Evolutionary conservation across 2,329 filamentous ascomycete genomes (phyloP).

Genomic region (Rhynchosporium agropyri): DNA sequence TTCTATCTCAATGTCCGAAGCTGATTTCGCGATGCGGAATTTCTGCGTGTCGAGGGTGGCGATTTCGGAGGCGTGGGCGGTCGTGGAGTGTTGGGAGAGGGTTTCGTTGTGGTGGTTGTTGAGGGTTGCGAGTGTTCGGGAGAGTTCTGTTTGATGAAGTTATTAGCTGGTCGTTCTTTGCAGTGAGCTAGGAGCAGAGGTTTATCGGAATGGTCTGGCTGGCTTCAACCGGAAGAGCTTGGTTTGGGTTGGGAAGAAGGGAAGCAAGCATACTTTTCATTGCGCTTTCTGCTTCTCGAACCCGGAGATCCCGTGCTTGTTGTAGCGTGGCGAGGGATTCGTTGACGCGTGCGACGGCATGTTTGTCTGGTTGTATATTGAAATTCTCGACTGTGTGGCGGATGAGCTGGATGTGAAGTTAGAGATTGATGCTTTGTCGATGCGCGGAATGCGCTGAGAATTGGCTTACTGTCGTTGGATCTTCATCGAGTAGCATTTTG

Average conservation of each 20-base stretch:
- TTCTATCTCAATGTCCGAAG: slow-evolving; percentile 87
- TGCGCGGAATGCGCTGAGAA: neutral
- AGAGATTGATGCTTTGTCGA: slow-evolving; percentile 4
- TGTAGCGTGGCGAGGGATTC: slow-evolving; percentile 83
- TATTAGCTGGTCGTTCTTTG: too few species aligned
- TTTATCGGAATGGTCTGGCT: too few species aligned
- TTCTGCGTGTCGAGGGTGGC: slow-evolving; percentile 88
- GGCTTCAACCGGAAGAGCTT: neutral
- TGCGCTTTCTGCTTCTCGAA: slow-evolving; percentile 67
- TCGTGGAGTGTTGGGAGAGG: slow-evolving; percentile 71
- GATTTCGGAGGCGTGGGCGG: slow-evolving; percentile 81
- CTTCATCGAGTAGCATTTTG: slow-evolving; percentile 92
- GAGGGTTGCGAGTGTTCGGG: slow-evolving; percentile 74
- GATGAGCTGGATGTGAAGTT: slow-evolving; percentile 66
- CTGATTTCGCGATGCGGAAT: slow-evolving; percentile 91
- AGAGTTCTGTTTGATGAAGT: slow-evolving; percentile 53
- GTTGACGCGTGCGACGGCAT: slow-evolving; percentile 78
- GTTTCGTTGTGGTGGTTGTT: slow-evolving; percentile 77
- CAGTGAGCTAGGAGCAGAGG: too few species aligned
- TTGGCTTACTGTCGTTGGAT: slow-evolving; percentile 74
- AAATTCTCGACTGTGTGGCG: slow-evolving; percentile 91
- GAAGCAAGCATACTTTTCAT: slow-evolving; percentile 56
- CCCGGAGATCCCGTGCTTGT: slow-evolving; percentile 77
- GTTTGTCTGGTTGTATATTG: slow-evolving; percentile 88
- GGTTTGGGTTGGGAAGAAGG: slow-evolving; percentile 28